Percentiles rank a stretch among this genome's conserved stretches.
Evolutionary conservation across 2,329 filamentous ascomycete species (phyloP).

Genomic region (Colletotrichum sp.): DNA sequence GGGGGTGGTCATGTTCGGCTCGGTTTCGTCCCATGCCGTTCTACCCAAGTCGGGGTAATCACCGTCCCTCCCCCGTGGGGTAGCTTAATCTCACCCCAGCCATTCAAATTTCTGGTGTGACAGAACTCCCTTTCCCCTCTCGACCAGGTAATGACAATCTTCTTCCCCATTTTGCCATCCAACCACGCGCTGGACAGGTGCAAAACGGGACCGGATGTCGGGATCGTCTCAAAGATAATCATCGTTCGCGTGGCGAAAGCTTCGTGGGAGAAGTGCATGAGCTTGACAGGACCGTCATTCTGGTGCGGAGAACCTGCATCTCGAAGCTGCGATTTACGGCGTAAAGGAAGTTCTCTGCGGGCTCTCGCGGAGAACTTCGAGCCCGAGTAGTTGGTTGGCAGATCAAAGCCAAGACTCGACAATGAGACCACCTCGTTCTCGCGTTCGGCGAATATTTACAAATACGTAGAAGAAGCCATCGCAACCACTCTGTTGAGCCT

Average conservation of each 20-base stretch:
- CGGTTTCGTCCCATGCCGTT: conserved; percentile 1
- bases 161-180: neutral
- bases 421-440: neutral
- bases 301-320: neutral
- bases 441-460: neutral
- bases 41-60: conserved; percentile 12
- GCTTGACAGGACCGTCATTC: neutral
- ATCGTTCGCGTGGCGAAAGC: neutral
- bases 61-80: conserved; percentile 1
- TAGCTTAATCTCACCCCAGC: neutral
- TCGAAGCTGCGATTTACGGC: neutral
- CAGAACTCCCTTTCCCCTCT: neutral
- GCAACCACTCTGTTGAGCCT: neutral
- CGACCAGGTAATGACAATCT: neutral
- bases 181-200: neutral
- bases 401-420: neutral
- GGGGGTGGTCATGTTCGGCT: neutral
- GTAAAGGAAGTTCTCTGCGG: neutral
- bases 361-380: neutral
- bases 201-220: neutral
- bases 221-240: neutral
- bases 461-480: neutral
- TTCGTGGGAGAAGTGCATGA: neutral
- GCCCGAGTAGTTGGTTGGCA: neutral
- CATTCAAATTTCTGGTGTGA: neutral